phyloP scores from a whole-genome alignment of 495 filamentous ascomycete species.

The Neurospora sp. region DNA sequence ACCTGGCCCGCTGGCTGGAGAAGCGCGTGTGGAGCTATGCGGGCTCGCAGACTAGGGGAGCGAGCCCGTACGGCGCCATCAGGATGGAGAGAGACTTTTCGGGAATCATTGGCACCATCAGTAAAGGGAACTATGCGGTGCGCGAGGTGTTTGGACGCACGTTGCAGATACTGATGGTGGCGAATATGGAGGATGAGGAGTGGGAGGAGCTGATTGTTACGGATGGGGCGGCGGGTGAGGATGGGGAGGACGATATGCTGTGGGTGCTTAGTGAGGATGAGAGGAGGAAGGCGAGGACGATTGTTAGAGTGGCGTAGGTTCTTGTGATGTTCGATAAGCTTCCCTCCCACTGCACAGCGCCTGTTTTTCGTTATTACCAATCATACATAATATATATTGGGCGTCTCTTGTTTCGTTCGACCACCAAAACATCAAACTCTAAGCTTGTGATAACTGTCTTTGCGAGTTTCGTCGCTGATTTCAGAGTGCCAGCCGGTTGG shows the following conservation, averaged over 20 bases:
- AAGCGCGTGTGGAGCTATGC: slow-evolving; percentile 83
- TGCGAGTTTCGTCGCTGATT: neutral
- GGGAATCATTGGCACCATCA: slow-evolving; percentile 66
- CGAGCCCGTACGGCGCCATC: slow-evolving; percentile 70
- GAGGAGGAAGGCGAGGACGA: slow-evolving; percentile 39
- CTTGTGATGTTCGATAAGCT: neutral
- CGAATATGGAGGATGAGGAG: slow-evolving; percentile 97
- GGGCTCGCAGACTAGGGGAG: slow-evolving; percentile 44
- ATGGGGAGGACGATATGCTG: slow-evolving; percentile 30
- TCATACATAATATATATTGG: neutral
- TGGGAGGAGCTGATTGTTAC: slow-evolving; percentile 59
- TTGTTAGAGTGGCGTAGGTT: slow-evolving; percentile 24
- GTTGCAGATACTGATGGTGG: slow-evolving; percentile 75
- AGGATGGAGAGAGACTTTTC: slow-evolving; percentile 81
- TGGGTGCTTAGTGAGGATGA: slow-evolving; percentile 48
- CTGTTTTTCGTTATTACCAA: neutral
- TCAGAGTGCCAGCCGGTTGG: neutral
- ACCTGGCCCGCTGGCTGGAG: slow-evolving; percentile 68
- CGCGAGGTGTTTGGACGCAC: slow-evolving; percentile 72
- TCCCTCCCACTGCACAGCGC: neutral
- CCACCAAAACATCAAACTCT: neutral
- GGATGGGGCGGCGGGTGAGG: slow-evolving; percentile 23
- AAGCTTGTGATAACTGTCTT: neutral
- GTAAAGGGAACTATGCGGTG: slow-evolving; percentile 67
- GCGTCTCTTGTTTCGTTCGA: neutral